Percentiles rank a stretch among this genome's conserved stretches.
Conservation (phyloP, 768 basidiomycete species). For the Boletus sp. region DNA sequence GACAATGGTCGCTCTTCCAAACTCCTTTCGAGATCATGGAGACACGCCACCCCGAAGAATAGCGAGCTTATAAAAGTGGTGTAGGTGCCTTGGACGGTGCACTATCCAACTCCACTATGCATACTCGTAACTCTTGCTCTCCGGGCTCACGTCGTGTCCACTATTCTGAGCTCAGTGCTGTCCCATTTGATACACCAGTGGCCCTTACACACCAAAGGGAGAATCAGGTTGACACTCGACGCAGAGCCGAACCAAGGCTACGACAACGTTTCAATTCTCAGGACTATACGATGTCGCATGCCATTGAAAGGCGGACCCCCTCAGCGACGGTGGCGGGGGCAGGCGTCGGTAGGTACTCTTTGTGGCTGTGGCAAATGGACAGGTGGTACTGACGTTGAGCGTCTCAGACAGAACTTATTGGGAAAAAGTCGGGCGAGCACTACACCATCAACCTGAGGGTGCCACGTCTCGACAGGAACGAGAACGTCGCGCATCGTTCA, state of each 20-base stretch:
- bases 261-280: slow-evolving; percentile 2
- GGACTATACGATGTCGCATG: neutral
- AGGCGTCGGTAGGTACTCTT: slow-evolving; percentile 7
- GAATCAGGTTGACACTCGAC: neutral
- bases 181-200: neutral
- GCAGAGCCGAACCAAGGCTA: neutral
- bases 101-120: slow-evolving; percentile 1
- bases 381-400: neutral
- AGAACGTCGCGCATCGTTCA: neutral
- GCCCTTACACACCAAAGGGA: neutral
- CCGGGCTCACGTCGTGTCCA: neutral
- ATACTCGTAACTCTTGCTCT: neutral
- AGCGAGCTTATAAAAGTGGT: slow-evolving; percentile 7
- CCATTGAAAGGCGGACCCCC: neutral
- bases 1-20: slow-evolving; percentile 7
- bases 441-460: neutral
- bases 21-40: slow-evolving; percentile 4
- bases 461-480: neutral
- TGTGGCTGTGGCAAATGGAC: neutral
- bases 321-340: neutral
- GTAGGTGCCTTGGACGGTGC: neutral
- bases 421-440: neutral
- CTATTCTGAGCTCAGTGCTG: neutral
- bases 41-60: slow-evolving; percentile 4
- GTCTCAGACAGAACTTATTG: slow-evolving; percentile 1